These are phyloP conservation scores for Casaregolazyma suthepensis DNA, from an alignment of 1,139 yeast genomes.

Conservation along the genomic window DNA sequence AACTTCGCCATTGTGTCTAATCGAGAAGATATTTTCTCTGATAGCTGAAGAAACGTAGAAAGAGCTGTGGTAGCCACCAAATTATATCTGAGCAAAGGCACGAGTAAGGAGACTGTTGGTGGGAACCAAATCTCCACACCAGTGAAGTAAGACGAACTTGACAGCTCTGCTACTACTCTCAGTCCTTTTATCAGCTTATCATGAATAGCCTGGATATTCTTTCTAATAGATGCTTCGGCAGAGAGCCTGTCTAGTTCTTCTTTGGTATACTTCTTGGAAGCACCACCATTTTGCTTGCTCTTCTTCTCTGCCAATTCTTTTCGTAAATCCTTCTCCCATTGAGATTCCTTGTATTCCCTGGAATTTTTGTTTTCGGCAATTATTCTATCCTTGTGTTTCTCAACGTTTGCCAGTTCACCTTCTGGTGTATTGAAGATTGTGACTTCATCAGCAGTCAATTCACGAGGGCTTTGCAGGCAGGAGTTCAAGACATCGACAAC, in stretches of 20 bases:
- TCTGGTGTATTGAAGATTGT: constrained; percentile 63
- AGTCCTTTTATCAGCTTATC: constrained; percentile 44
- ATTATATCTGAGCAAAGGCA: neutral
- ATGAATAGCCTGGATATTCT: constrained; percentile 38
- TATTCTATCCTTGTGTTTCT: constrained; percentile 32
- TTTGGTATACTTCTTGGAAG: constrained; percentile 51
- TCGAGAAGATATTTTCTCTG: constrained; percentile 37
- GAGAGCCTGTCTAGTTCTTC: constrained; percentile 72
- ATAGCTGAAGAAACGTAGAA: constrained; percentile 28
- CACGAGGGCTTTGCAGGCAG: constrained; percentile 19
- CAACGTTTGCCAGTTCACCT: constrained; percentile 65
- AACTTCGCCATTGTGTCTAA: constrained; percentile 45
- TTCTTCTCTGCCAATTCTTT: constrained; percentile 61
- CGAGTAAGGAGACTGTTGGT: constrained; percentile 44
- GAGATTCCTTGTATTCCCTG: constrained; percentile 75
- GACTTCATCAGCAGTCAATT: constrained; percentile 41
- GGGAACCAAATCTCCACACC: constrained; percentile 75
- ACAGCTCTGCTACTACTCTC: constrained; percentile 47
- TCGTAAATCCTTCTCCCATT: constrained; percentile 86
- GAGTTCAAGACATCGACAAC: constrained; percentile 32
- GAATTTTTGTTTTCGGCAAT: constrained; percentile 50
- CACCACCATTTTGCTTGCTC: constrained; percentile 22
- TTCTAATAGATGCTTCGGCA: constrained; percentile 54
- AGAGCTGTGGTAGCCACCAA: constrained; percentile 36
- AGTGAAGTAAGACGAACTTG: constrained; percentile 51